phyloP scores from a whole-genome alignment of 2,329 filamentous ascomycete genomes.

The Colletotrichum eremochloae region DNA sequence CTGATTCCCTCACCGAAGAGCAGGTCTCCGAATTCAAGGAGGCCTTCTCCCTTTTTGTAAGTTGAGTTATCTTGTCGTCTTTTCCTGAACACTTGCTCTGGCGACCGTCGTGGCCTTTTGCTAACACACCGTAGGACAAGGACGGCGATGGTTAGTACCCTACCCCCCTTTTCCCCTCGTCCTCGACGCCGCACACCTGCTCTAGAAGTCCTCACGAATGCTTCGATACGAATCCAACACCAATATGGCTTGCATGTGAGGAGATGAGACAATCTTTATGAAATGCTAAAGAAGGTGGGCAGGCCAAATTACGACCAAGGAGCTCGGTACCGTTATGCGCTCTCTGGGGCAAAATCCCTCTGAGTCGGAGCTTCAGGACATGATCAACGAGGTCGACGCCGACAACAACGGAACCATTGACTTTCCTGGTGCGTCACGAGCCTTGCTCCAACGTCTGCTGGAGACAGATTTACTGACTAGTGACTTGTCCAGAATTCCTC shows the following conservation, averaged over 20 bases:
- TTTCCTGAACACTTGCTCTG: slow-evolving; percentile 1
- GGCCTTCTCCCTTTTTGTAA: slow-evolving; percentile 99
- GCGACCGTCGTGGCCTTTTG: slow-evolving; percentile 38
- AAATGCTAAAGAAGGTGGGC: slow-evolving; percentile 47
- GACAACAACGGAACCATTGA: slow-evolving; percentile 95
- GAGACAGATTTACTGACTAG: slow-evolving; percentile 46
- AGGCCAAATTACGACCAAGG: slow-evolving; percentile 95
- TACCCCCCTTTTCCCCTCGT: slow-evolving; percentile 17
- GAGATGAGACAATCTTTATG: neutral
- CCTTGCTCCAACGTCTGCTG: too few species aligned
- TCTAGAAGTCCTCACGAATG: slow-evolving; percentile 21
- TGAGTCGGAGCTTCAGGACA: slow-evolving; percentile 90
- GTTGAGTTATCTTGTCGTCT: slow-evolving; percentile 52
- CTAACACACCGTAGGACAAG: slow-evolving; percentile 76
- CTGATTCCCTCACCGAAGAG: slow-evolving; percentile 98
- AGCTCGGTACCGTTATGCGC: slow-evolving; percentile 91
- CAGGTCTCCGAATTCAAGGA: slow-evolving; percentile 99
- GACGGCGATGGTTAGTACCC: slow-evolving; percentile 85
- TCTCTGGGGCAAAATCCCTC: slow-evolving; percentile 91
- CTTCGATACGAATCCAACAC: slow-evolving; percentile 11
- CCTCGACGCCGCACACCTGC: slow-evolving; percentile 17
- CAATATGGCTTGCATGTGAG: neutral
- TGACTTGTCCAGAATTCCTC: slow-evolving; percentile 77
- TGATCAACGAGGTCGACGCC: slow-evolving; percentile 94
- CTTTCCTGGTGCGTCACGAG: slow-evolving; percentile 78